Base-by-base conservation (phyloP, 306 rosid genomes). In the Carpinus fangiana region DNA sequence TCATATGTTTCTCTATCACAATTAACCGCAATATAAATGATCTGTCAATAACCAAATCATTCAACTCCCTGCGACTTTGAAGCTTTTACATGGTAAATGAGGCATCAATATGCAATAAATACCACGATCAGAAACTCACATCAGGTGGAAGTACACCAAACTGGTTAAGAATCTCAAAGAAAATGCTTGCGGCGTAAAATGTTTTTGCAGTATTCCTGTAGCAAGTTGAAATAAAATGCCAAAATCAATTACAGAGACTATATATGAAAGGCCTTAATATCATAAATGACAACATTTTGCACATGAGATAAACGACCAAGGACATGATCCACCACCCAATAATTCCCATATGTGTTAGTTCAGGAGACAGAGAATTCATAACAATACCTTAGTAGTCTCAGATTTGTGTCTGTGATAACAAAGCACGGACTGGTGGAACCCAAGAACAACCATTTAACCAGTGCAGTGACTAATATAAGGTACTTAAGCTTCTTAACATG, bases 151-250 rank as follows among this genome's bases (percentile, higher is more conserved):
- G 85, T 34, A 48, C 62, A 45, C 99, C 98, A 76, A 96, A 96
- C 83, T 96, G 99, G 81, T 92, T 88, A 79, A 91, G 76, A 84
- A 96, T 90, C 90, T 96, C 99, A 81, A 96, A 93, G 83, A 96
- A 96, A 75, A 96, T 93, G 92, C 98, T 93, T 61, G 99, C 99
- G 72, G 99, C 99, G 76, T 96, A 96, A 88, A 96, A 96, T 46
- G 98, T 93, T 90, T 91, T 96, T n/a, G 99, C 99, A 8, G 99
- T 96, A 79, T 48, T 91, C 96, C 98, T 96, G 89, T 76, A 80
- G 77, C 74, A 76, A 72, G 59, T 57, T 76, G 36, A 50, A n/a
- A 66, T 31, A 76, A 73, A 80, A 72, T 72, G 77, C 38, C 21
- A 26, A 70, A 77, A 53, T 60, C 48, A 34, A 17, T 51, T 51